Conservation (phyloP, 106 monocot genomes). For the Chionographis japonica region DNA sequence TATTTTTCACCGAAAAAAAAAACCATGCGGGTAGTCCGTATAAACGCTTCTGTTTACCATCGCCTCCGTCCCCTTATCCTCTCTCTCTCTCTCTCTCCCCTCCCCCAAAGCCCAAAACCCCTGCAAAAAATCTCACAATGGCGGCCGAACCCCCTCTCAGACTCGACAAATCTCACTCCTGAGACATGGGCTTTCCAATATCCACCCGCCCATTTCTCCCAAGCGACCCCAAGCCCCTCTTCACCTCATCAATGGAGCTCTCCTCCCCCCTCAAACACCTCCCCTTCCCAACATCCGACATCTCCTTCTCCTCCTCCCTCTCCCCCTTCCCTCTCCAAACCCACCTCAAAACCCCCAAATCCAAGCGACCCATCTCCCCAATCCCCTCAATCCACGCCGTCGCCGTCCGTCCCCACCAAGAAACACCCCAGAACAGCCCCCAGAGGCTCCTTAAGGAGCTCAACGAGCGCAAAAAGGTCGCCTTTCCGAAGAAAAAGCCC, state of each 20-base stretch:
- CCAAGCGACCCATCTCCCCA: neutral
- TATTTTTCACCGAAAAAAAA: too few relatives aligned
- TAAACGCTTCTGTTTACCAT: too few relatives aligned
- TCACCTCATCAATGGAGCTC: constrained; percentile 4
- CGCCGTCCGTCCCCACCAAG: constrained; percentile 19
- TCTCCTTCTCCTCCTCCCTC: constrained; percentile 61
- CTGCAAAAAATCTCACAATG: constrained; percentile 1
- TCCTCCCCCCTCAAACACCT: neutral
- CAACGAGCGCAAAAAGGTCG: constrained; percentile 71
- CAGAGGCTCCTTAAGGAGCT: constrained; percentile 82
- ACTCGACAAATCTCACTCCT: too few relatives aligned
- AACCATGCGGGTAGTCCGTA: too few relatives aligned
- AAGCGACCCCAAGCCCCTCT: neutral
- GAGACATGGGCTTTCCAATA: too few relatives aligned
- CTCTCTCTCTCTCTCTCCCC: neutral
- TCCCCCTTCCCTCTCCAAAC: constrained; percentile 12
- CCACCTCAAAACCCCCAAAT: constrained; percentile 8
- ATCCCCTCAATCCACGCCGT: constrained; percentile 26
- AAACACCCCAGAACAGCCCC: constrained; percentile 66
- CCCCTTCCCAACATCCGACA: constrained; percentile 1
- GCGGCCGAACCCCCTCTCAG: too few relatives aligned
- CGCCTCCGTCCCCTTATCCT: neutral
- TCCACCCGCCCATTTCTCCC: too few relatives aligned
- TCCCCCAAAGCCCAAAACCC: neutral
- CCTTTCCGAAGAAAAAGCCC: constrained; percentile 60